Percentiles rank a stretch among this genome's conserved stretches.
Evolutionary conservation across 2,329 filamentous ascomycete species (phyloP).

Genomic region (Metarhizium anisopliae): DNA sequence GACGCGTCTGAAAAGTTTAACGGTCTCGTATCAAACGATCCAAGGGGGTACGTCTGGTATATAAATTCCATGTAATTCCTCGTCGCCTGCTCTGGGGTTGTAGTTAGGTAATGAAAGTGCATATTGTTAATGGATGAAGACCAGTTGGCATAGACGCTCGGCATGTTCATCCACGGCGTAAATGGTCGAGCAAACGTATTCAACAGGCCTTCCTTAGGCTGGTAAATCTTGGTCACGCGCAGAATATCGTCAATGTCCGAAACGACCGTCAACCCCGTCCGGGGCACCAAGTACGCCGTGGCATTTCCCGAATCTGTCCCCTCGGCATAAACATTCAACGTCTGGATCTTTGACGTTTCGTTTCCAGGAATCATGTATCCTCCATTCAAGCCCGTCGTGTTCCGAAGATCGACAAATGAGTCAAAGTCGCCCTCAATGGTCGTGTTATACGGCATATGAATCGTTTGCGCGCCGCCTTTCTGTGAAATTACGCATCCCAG

Average conservation of each 20-base stretch:
- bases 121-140: conserved; percentile 53
- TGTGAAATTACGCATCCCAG: conserved; percentile 1
- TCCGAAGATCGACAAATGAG: conserved; percentile 55
- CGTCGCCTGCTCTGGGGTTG: conserved; percentile 69
- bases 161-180: conserved; percentile 70
- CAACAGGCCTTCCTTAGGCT: conserved; percentile 63
- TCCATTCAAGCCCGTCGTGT: conserved; percentile 40
- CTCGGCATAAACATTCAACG: conserved; percentile 58
- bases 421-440: conserved; percentile 65
- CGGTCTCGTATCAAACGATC: conserved; percentile 68
- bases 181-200: conserved; percentile 70
- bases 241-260: conserved; percentile 76
- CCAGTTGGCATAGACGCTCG: conserved; percentile 70
- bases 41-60: conserved; percentile 67
- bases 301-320: conserved; percentile 60
- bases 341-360: conserved; percentile 54
- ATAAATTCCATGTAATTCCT: conserved; percentile 75
- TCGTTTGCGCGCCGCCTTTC: conserved; percentile 50
- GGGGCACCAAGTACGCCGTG: conserved; percentile 67
- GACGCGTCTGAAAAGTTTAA: conserved; percentile 70
- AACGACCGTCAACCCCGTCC: conserved; percentile 60
- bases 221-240: conserved; percentile 72
- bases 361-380: conserved; percentile 53
- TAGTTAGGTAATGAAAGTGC: conserved; percentile 78
- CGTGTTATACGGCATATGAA: conserved; percentile 57